Percentiles rank a stretch among this genome's conserved stretches.
phyloP scores from a whole-genome alignment of 345 rosid genomes.

The Bretschneidera sinensis region DNA sequence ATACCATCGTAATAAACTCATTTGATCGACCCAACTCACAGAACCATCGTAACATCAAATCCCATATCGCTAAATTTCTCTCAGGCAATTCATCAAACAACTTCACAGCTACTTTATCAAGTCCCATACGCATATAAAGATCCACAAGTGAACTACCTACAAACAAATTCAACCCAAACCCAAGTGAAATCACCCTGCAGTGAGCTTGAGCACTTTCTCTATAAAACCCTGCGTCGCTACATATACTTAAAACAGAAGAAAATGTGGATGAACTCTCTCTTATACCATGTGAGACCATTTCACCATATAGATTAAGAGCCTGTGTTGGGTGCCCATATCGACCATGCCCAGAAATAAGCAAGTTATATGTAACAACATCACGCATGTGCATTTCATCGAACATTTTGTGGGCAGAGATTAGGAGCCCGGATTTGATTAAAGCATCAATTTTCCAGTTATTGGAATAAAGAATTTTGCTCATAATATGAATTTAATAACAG shows the following conservation, averaged over 20 bases:
- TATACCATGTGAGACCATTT: conserved; percentile 50
- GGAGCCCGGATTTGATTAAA: conserved; percentile 34
- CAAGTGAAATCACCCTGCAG: conserved; percentile 57
- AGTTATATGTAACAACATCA: conserved; percentile 62
- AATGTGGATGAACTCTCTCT: conserved; percentile 61
- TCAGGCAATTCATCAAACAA: conserved; percentile 63
- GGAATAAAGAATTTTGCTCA: conserved; percentile 31
- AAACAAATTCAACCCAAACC: conserved; percentile 49
- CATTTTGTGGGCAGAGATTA: conserved; percentile 39
- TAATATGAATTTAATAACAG: conserved; percentile 28
- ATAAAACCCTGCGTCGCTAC: conserved; percentile 35
- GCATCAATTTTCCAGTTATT: conserved; percentile 38
- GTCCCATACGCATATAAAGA: conserved; percentile 44
- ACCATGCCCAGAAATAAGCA: conserved; percentile 54
- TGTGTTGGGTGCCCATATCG: conserved; percentile 30
- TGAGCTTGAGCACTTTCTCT: conserved; percentile 66
- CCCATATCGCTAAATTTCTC: conserved; percentile 55
- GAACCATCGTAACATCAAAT: conserved; percentile 47
- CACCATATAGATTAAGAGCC: conserved; percentile 40
- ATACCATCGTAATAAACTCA: conserved; percentile 36
- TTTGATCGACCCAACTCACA: conserved; percentile 35
- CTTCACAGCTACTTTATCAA: conserved; percentile 34
- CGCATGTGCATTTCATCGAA: conserved; percentile 55
- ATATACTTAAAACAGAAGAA: conserved; percentile 61
- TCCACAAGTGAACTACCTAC: conserved; percentile 57